Evolutionary conservation across 352 stramenopile genomes (phyloP).

Genomic region (Phytopythium mirpurense): DNA sequence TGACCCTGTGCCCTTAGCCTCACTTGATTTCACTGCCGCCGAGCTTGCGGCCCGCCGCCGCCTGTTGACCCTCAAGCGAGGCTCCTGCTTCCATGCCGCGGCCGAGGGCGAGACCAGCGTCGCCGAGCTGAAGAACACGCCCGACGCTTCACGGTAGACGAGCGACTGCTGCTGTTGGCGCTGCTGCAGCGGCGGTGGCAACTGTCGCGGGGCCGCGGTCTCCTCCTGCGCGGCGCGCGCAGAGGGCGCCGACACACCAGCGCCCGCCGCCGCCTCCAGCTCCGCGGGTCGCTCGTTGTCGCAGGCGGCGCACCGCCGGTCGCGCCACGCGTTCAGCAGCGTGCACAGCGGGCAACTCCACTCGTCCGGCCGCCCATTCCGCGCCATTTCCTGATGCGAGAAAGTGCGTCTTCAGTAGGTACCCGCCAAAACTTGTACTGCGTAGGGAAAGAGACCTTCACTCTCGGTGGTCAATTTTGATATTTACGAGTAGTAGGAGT

Average conservation of each 20-base stretch:
- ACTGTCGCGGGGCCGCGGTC: neutral
- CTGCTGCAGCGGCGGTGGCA: neutral
- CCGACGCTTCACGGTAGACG: conserved; percentile 13
- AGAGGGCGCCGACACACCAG: conserved; percentile 1
- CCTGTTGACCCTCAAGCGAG: conserved; percentile 33
- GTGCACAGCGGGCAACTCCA: conserved; percentile 73
- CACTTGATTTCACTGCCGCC: neutral
- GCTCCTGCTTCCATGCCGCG: conserved; percentile 24
- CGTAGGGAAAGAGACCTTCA: neutral
- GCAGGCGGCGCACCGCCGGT: conserved; percentile 46
- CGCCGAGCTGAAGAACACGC: conserved; percentile 41
- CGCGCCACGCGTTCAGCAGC: conserved; percentile 45
- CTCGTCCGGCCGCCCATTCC: conserved; percentile 15
- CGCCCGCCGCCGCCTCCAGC: neutral
- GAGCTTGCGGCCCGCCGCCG: neutral
- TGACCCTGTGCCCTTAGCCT: neutral
- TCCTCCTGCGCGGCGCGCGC: neutral
- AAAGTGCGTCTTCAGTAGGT: neutral
- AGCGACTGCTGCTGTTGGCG: neutral
- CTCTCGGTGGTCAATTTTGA: neutral
- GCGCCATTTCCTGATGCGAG: neutral
- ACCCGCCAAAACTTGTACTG: conserved; percentile 7
- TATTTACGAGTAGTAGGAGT: neutral
- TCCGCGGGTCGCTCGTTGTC: conserved; percentile 29
- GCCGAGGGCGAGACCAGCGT: neutral